These are phyloP conservation scores for Fusarium siculi DNA, from an alignment of 2,329 filamentous ascomycete species.

Conservation along the genomic window DNA sequence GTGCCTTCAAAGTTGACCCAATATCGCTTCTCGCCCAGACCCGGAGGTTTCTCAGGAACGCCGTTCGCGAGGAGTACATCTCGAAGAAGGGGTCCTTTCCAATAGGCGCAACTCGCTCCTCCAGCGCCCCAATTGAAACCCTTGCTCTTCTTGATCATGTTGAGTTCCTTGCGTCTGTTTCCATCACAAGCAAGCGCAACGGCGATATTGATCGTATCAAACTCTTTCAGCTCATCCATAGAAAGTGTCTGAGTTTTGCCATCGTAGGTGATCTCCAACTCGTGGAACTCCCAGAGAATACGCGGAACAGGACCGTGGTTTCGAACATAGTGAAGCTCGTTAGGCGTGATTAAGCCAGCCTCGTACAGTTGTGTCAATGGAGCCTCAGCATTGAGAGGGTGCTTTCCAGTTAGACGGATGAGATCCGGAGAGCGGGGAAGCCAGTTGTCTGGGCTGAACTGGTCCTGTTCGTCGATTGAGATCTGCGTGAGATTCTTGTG, in stretches of 20 bases:
- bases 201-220: background rate
- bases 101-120: background rate
- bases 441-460: background rate
- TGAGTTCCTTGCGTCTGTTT: background rate
- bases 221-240: background rate
- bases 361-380: background rate
- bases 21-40: background rate
- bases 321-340: background rate
- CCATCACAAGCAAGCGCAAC: background rate
- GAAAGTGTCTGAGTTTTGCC: background rate
- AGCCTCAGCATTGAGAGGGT: background rate
- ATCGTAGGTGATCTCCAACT: background rate
- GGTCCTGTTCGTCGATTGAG: background rate
- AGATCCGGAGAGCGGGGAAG: background rate
- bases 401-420: background rate
- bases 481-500: background rate
- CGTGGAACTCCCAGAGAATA: background rate
- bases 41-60: accelerated
- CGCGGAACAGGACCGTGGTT: background rate
- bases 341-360: background rate
- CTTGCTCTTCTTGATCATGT: background rate
- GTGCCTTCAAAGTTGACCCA: background rate
- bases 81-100: background rate
- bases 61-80: background rate
- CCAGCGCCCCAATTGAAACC: background rate